Conservation (phyloP, 768 basidiomycete genomes). For the Lactarius deliciosus region DNA sequence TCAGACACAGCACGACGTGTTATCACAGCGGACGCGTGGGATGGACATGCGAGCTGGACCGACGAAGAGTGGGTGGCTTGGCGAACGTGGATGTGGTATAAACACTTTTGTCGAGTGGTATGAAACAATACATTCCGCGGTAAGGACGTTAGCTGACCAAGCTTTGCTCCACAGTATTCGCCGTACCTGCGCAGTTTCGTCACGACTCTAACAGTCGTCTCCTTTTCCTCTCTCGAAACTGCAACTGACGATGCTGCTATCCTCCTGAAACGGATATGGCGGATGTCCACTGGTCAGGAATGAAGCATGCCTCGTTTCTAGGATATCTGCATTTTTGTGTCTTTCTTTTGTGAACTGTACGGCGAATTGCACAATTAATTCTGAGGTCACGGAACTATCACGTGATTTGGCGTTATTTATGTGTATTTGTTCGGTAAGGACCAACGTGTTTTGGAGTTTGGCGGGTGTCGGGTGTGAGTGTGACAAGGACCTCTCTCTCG, state of each 20-base stretch:
- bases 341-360: background rate
- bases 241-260: conserved; percentile 55
- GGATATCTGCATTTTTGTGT: background rate
- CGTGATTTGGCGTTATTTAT: conserved; percentile 24
- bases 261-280: conserved; percentile 68
- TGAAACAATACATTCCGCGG: conserved; percentile 34
- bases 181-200: conserved; percentile 75
- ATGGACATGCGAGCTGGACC: conserved; percentile 65
- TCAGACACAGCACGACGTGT: conserved; percentile 55
- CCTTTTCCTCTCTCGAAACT: conserved; percentile 63
- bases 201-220: conserved; percentile 66
- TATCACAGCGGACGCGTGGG: conserved; percentile 68
- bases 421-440: conserved; percentile 13
- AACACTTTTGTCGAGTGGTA: conserved; percentile 83
- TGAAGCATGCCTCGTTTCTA: background rate
- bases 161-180: conserved; percentile 54
- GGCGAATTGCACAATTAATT: background rate
- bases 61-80: conserved; percentile 78
- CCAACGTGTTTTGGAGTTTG: conserved; percentile 20
- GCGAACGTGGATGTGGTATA: conserved; percentile 91
- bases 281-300: conserved; percentile 64
- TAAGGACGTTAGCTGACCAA: conserved; percentile 6
- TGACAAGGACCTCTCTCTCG: background rate
- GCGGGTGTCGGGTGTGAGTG: background rate
- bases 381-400: background rate